phyloP scores from a whole-genome alignment of 805 yeast species.

The Wickerhamomyces strasburgensis region DNA sequence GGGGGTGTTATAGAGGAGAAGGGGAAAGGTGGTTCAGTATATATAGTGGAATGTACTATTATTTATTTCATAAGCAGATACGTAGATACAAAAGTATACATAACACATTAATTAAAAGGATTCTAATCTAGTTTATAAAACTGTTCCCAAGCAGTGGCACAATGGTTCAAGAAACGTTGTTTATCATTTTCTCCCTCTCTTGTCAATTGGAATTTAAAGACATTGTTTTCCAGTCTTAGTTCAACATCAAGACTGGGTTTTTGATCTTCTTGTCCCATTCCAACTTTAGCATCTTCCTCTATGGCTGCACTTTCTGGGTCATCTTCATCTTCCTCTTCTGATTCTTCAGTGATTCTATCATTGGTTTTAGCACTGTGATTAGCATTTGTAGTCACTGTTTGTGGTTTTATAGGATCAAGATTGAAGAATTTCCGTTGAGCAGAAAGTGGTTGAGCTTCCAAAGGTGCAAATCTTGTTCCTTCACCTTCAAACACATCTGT shows the following conservation, averaged over 20 bases:
- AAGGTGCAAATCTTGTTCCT: constrained; percentile 41
- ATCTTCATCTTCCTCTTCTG: constrained; percentile 15
- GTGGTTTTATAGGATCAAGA: constrained; percentile 19
- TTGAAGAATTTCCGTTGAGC: constrained; percentile 41
- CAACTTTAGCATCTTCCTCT: constrained; percentile 30
- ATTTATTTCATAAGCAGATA: too few relatives aligned
- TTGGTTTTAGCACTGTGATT: constrained; percentile 1
- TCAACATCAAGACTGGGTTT: constrained; percentile 13
- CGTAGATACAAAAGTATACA: too few relatives aligned
- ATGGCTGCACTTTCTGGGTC: constrained; percentile 32
- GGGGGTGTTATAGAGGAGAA: too few relatives aligned
- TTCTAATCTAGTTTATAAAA: constrained; percentile 12
- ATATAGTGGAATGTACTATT: too few relatives aligned
- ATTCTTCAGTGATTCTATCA: constrained; percentile 14
- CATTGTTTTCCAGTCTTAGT: constrained; percentile 16
- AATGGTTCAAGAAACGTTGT: constrained; percentile 29
- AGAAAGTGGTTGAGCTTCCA: constrained; percentile 46
- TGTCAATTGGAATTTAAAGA: constrained; percentile 22
- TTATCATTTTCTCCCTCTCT: constrained; percentile 17
- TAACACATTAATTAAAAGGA: too few relatives aligned
- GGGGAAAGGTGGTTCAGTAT: too few relatives aligned
- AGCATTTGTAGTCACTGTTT: constrained; percentile 1
- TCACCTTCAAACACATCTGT: constrained; percentile 48
- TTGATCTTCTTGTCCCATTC: constrained; percentile 7
- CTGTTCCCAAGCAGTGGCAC: constrained; percentile 34